Percentiles rank a stretch among this genome's conserved stretches.
Evolutionary conservation across 2,329 filamentous ascomycete genomes (phyloP).

Genomic region (Akanthomyces muscarius): DNA sequence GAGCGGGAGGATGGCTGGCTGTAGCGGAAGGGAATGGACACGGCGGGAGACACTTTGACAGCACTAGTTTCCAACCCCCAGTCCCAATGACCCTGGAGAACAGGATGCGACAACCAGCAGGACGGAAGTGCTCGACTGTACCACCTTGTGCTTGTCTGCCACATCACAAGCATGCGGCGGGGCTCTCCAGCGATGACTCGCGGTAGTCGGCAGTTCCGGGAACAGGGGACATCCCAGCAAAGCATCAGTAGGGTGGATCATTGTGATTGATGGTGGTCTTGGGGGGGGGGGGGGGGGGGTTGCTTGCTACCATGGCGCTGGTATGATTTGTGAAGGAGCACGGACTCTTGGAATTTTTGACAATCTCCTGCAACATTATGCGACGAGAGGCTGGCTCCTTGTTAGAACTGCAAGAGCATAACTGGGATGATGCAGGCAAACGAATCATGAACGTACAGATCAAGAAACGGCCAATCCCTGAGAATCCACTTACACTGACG

Average conservation of each 20-base stretch:
- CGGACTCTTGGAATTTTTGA: constrained; percentile 11
- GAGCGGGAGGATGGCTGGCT: background rate
- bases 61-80: constrained; percentile 4
- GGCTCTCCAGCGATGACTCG: constrained; percentile 17
- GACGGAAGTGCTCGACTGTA: background rate
- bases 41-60: constrained; percentile 14
- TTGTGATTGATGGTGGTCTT: constrained; percentile 3
- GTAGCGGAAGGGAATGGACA: constrained; percentile 6
- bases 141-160: constrained; percentile 10
- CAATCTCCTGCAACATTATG: constrained; percentile 13
- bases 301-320: background rate
- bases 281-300: background rate
- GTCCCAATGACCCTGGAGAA: constrained; percentile 8
- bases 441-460: constrained; percentile 14
- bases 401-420: background rate
- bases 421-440: constrained; percentile 12
- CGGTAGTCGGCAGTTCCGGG: constrained; percentile 19
- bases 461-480: background rate
- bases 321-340: constrained; percentile 14
- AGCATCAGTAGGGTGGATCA: constrained; percentile 17
- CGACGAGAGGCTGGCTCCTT: background rate
- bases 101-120: constrained; percentile 4
- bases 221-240: constrained; percentile 16
- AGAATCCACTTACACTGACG: constrained; percentile 1
- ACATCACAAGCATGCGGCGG: constrained; percentile 14